Conservation (phyloP, 192 early-diverging fungal species). For the Backusella liffmaniae region DNA sequence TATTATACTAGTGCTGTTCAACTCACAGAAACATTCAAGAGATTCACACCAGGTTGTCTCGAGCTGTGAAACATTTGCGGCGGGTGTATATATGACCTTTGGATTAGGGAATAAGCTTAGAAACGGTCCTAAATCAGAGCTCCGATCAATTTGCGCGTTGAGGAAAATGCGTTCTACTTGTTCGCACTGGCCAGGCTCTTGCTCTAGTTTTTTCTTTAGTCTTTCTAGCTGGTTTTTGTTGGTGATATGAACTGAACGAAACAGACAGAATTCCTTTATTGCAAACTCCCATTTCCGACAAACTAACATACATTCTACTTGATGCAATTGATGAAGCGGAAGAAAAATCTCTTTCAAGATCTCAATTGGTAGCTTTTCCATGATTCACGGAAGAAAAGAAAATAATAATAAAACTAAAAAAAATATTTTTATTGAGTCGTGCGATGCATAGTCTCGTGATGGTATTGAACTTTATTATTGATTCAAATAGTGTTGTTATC, state of each 20-base stretch:
- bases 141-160: background rate
- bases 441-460: background rate
- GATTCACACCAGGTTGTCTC: background rate
- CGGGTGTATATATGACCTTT: background rate
- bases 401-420: background rate
- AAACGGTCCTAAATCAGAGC: background rate
- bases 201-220: background rate
- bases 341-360: background rate
- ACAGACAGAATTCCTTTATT: background rate
- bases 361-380: background rate
- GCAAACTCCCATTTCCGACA: background rate
- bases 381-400: background rate
- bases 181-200: background rate
- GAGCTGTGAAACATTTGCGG: background rate
- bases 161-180: background rate
- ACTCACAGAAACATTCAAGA: background rate
- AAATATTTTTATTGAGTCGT: background rate
- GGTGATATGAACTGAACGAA: background rate
- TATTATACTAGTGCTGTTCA: background rate
- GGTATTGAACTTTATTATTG: no score
- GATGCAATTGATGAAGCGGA: background rate
- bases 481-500: background rate
- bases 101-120: background rate
- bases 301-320: background rate
- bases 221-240: background rate